Evolutionary conservation across 371 early-diverging fungal genomes (phyloP).

Genomic region (Mucor saturninus): DNA sequence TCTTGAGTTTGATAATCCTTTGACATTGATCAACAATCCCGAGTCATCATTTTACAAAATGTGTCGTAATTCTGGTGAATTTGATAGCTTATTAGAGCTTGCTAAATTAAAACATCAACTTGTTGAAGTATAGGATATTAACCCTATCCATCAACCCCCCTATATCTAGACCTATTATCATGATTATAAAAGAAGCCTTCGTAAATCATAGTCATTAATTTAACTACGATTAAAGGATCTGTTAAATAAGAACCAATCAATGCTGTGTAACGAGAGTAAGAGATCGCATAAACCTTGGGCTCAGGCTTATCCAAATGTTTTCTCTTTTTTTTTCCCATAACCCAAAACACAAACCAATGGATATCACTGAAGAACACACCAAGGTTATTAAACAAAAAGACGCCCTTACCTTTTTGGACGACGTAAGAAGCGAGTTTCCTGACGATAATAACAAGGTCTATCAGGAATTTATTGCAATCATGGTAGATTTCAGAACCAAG

Average conservation of each 20-base stretch:
- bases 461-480: slow-evolving; percentile 11
- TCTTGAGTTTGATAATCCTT: slow-evolving; percentile 67
- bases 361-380: neutral
- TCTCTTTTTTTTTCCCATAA: slow-evolving; percentile 1
- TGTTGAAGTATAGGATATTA: neutral
- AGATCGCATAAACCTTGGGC: neutral
- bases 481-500: slow-evolving; percentile 13
- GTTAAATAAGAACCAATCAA: neutral
- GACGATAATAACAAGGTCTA: slow-evolving; percentile 11
- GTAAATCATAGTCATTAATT: no score
- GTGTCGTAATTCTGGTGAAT: slow-evolving; percentile 77
- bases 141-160: no score
- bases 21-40: slow-evolving; percentile 45
- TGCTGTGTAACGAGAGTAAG: neutral
- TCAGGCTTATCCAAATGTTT: neutral
- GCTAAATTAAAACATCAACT: slow-evolving; percentile 8
- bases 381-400: slow-evolving; percentile 17
- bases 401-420: slow-evolving; percentile 11
- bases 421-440: slow-evolving; percentile 14
- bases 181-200: no score
- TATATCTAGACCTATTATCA: no score
- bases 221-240: no score
- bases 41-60: slow-evolving; percentile 62
- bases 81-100: slow-evolving; percentile 39
- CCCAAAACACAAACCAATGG: neutral